Percentiles rank a stretch among this genome's conserved stretches.
Evolutionary conservation across 2,329 filamentous ascomycete genomes (phyloP).

Genomic region (Pestalotiopsis sp.): DNA sequence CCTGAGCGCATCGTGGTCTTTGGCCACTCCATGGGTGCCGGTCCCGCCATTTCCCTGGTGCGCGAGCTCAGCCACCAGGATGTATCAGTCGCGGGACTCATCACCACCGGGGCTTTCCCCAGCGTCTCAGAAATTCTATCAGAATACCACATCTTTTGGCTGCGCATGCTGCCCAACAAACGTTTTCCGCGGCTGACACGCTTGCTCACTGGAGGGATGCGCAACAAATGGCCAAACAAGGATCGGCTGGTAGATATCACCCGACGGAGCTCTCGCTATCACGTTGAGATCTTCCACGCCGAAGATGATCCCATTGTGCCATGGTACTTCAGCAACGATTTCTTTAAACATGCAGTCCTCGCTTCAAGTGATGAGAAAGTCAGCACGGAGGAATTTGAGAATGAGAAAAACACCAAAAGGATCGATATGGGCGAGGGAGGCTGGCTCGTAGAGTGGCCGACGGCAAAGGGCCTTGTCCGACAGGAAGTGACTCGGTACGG

Average conservation of each 20-base stretch:
- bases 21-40: slow-evolving; percentile 7
- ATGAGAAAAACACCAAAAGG: not conserved
- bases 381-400: not conserved
- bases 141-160: not conserved
- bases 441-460: not conserved
- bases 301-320: not conserved
- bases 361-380: not conserved
- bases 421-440: not conserved
- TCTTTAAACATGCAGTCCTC: not conserved
- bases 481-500: not conserved
- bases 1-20: slow-evolving; percentile 9
- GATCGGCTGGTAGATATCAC: not conserved
- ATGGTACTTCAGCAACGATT: not conserved
- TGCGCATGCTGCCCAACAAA: not conserved
- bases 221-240: not conserved
- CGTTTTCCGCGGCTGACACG: not conserved
- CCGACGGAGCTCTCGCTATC: not conserved
- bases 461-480: not conserved
- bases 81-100: not conserved
- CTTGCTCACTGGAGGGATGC: not conserved
- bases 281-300: slow-evolving; percentile 3
- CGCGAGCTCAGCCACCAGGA: not conserved
- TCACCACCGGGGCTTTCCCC: not conserved
- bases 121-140: not conserved
- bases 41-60: not conserved